A percentile compares a stretch with the other conserved stretches of the same genome.
These are phyloP conservation scores for Medicago truncatula DNA, from an alignment of 306 rosid genomes.

Conservation along the genomic window DNA sequence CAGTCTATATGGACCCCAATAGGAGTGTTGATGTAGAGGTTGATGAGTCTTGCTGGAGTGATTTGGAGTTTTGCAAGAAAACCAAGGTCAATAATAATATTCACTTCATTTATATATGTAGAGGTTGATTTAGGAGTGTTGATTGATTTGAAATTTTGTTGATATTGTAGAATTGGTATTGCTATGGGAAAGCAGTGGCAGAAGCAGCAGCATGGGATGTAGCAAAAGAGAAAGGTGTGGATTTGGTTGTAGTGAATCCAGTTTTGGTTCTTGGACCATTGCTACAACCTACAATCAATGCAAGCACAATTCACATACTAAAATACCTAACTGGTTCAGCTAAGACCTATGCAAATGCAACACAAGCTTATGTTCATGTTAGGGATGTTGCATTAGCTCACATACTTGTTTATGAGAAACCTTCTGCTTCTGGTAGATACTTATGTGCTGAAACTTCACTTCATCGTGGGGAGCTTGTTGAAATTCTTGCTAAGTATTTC, in stretches of 20 bases:
- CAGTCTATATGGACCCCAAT: slow-evolving; percentile 85
- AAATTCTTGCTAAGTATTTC: slow-evolving; percentile 69
- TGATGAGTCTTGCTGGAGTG: slow-evolving; percentile 94
- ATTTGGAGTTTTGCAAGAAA: slow-evolving; percentile 85
- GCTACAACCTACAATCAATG: slow-evolving; percentile 77
- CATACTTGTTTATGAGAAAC: slow-evolving; percentile 68
- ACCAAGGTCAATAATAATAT: slow-evolving; percentile 69
- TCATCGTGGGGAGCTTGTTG: slow-evolving; percentile 84
- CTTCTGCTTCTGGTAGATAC: slow-evolving; percentile 87
- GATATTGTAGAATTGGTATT: slow-evolving; percentile 81
- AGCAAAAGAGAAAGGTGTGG: slow-evolving; percentile 73
- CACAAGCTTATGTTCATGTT: slow-evolving; percentile 85
- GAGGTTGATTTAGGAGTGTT: too few relatives aligned
- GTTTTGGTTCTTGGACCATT: slow-evolving; percentile 88
- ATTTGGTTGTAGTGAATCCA: slow-evolving; percentile 86
- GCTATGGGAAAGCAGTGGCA: slow-evolving; percentile 92
- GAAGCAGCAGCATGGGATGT: slow-evolving; percentile 85
- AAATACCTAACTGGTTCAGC: slow-evolving; percentile 93
- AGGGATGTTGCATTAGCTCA: slow-evolving; percentile 92
- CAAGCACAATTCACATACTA: slow-evolving; percentile 83
- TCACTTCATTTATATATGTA: too few relatives aligned
- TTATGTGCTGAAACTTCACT: slow-evolving; percentile 76
- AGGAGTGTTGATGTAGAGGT: slow-evolving; percentile 72
- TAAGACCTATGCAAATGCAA: slow-evolving; percentile 86
- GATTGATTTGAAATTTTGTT: neutral